phyloP scores from a whole-genome alignment of 2,329 filamentous ascomycete species.

The Rhytidhysteron rufulum region DNA sequence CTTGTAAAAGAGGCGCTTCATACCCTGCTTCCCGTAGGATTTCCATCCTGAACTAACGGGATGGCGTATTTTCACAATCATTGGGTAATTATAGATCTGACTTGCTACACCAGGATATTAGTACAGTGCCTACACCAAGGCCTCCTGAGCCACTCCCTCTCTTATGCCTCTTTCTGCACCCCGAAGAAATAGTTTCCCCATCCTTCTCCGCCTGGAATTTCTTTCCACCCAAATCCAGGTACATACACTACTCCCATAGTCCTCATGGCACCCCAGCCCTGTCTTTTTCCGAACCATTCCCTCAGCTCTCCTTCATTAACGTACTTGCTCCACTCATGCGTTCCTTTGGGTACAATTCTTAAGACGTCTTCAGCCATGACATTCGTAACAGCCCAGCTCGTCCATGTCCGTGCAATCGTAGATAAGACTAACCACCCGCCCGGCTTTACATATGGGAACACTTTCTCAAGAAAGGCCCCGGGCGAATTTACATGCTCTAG shows the following conservation, averaged over 20 bases:
- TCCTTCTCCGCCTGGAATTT: conserved; percentile 74
- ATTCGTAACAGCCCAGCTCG: conserved; percentile 89
- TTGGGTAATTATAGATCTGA: too few relatives aligned
- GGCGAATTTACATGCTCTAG: conserved; percentile 85
- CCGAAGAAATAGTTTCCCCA: conserved; percentile 98
- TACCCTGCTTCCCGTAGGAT: too few relatives aligned
- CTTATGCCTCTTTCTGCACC: conserved; percentile 65
- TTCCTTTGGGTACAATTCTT: conserved; percentile 84
- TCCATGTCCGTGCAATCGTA: conserved; percentile 87
- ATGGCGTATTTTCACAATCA: too few relatives aligned
- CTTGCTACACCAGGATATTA: too few relatives aligned
- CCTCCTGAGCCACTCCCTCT: too few relatives aligned
- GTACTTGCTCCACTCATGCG: conserved; percentile 96
- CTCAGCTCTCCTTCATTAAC: conserved; percentile 78
- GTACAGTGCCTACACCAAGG: too few relatives aligned
- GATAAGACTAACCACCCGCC: conserved; percentile 91
- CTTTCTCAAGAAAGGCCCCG: conserved; percentile 66
- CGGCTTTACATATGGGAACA: conserved; percentile 73
- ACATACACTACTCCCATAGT: conserved; percentile 86
- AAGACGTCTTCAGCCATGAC: conserved; percentile 84
- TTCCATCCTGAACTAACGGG: too few relatives aligned
- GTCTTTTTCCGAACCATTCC: conserved; percentile 41
- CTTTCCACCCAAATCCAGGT: conserved; percentile 84
- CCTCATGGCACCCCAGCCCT: conserved; percentile 45
- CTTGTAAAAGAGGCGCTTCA: too few relatives aligned